Percentiles rank a stretch among this genome's conserved stretches.
These are phyloP conservation scores for Flagelloscypha sp. DNA, from an alignment of 768 basidiomycete species.

Conservation along the genomic window DNA sequence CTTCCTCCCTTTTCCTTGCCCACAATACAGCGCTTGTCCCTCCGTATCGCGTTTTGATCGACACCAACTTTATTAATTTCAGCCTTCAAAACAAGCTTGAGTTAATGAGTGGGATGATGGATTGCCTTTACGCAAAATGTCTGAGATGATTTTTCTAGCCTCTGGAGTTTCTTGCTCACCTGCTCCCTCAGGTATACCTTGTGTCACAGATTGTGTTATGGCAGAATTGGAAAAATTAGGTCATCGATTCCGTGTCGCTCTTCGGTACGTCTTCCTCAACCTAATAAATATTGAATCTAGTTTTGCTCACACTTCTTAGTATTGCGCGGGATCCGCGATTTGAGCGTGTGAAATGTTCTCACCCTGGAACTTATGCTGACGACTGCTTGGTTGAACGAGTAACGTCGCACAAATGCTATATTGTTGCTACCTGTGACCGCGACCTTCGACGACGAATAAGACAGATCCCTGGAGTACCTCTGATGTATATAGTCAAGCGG, in stretches of 20 bases:
- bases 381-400: constrained; percentile 97
- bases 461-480: constrained; percentile 85
- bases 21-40: constrained; percentile 96
- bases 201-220: constrained; percentile 98
- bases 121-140: constrained; percentile 98
- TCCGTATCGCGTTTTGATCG: constrained; percentile 93
- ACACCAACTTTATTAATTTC: constrained; percentile 99
- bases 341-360: constrained; percentile 86
- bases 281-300: constrained; percentile 4
- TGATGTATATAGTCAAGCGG: constrained; percentile 94
- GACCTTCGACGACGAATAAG: constrained; percentile 88
- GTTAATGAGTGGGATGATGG: constrained; percentile 98
- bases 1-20: constrained; percentile 89
- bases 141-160: constrained; percentile 15
- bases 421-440: constrained; percentile 96
- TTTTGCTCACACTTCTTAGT: constrained; percentile 32
- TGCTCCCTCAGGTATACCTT: constrained; percentile 73
- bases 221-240: constrained; percentile 98
- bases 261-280: constrained; percentile 52
- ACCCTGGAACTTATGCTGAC: constrained; percentile 96
- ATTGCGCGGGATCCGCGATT: constrained; percentile 97
- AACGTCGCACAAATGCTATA: constrained; percentile 89
- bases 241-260: constrained; percentile 87
- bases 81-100: constrained; percentile 97
- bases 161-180: constrained; percentile 3